Conservation (phyloP, 371 early-diverging fungal genomes). For the Mortierella sp. region DNA sequence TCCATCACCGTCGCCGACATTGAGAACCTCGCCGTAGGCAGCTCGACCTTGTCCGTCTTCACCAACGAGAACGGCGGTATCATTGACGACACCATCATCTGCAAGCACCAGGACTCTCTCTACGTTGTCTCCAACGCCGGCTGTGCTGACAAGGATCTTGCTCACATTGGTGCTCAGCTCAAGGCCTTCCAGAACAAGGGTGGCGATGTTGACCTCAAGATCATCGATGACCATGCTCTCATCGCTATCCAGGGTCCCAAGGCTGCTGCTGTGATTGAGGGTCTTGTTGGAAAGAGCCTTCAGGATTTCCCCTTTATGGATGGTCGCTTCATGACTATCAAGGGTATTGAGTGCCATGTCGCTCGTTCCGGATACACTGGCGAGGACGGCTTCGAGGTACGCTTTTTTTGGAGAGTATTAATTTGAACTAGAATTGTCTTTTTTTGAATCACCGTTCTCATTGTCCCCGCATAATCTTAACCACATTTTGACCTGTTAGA, state of each 20-base stretch:
- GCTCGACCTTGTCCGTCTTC: constrained; percentile 92
- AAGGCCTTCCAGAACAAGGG: constrained; percentile 86
- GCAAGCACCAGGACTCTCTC: constrained; percentile 84
- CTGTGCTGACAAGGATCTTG: constrained; percentile 96
- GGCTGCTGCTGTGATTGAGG: constrained; percentile 74
- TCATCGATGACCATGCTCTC: constrained; percentile 89
- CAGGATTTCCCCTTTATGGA: constrained; percentile 92
- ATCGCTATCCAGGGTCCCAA: constrained; percentile 94
- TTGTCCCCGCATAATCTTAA: too few species aligned
- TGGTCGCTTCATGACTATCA: constrained; percentile 78
- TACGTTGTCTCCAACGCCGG: constrained; percentile 99
- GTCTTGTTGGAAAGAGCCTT: constrained; percentile 69
- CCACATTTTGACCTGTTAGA: constrained; percentile 59
- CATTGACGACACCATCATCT: constrained; percentile 97
- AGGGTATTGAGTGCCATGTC: constrained; percentile 88
- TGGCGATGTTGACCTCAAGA: constrained; percentile 88
- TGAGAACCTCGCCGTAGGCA: constrained; percentile 82
- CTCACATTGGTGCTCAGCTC: constrained; percentile 87
- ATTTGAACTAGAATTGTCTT: background rate
- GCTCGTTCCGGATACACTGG: constrained; percentile 99
- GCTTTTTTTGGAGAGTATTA: background rate
- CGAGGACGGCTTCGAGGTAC: constrained; percentile 99
- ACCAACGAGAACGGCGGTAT: constrained; percentile 98
- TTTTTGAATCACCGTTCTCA: background rate
- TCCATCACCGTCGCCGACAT: constrained; percentile 91